Evolutionary conservation across 2,329 filamentous ascomycete species (phyloP).

Genomic region (Aspergillus pseudoviridinutans): DNA sequence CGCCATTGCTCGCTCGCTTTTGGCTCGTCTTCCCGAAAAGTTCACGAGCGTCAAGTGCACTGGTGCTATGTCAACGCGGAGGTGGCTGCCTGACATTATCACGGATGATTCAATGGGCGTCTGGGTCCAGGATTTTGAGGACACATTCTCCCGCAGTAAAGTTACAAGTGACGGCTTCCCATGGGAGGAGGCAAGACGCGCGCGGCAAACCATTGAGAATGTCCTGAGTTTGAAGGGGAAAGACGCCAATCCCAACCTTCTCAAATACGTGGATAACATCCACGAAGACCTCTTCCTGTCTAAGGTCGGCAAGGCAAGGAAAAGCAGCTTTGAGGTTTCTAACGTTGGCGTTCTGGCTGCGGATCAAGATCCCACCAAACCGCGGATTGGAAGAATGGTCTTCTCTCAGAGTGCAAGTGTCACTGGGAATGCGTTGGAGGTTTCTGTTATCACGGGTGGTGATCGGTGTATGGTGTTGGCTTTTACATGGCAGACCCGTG

Average conservation of each 20-base stretch:
- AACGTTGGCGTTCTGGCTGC: conserved; percentile 41
- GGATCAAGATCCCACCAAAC: conserved; percentile 8
- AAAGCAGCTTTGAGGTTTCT: conserved; percentile 42
- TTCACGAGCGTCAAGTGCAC: conserved; percentile 30
- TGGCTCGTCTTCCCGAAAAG: conserved; percentile 26
- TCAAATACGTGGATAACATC: conserved; percentile 41
- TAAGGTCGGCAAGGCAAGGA: conserved; percentile 38
- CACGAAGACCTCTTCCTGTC: conserved; percentile 32
- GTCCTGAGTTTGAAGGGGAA: conserved; percentile 24
- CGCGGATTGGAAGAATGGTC: conserved; percentile 37
- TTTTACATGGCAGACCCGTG: conserved; percentile 40
- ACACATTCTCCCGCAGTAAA: conserved; percentile 23
- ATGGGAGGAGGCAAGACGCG: conserved; percentile 32
- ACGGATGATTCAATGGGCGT: conserved; percentile 37
- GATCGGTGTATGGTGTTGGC: conserved; percentile 42
- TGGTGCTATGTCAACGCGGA: conserved; percentile 37
- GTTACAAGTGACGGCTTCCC: conserved; percentile 21
- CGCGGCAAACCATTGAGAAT: conserved; percentile 26
- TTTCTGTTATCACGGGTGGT: conserved; percentile 42
- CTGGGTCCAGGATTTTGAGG: conserved; percentile 33
- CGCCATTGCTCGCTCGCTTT: conserved; percentile 36
- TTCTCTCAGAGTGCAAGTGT: conserved; percentile 45
- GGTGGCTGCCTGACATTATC: conserved; percentile 32
- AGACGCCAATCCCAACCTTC: conserved; percentile 34
- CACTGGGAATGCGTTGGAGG: conserved; percentile 33